Base-by-base conservation (phyloP, 148 eudicot species). In the Fagopyrum esculentum region DNA sequence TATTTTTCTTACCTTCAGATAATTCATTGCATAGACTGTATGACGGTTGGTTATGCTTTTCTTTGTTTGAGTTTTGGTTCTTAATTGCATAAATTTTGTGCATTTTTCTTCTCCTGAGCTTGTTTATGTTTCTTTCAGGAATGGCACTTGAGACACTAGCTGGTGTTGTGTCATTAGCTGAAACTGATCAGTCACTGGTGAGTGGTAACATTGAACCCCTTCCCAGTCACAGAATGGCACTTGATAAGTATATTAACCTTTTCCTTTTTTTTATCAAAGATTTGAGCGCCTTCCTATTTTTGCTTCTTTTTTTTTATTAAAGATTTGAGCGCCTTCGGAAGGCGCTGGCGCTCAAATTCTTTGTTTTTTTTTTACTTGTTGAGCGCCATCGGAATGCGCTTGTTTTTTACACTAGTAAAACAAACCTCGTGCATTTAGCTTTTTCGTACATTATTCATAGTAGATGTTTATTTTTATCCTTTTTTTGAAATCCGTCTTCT, bases 81-180 rank as follows among this genome's bases (percentile, higher is more conserved):
- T 30, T 63, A 13, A 29, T 66, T 40, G 43, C 4, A 6, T 43
- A 66, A n/a, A 35, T 64, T n/a, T 66, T 59, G 12, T n/a, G 54
- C 30, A n/a, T 35, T 46, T 72, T 12, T 45, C 70, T 40, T 74
- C 54, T 50, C 16, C 26, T 30, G 50, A 46, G 40, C 15, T 69
- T 72, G 54, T 12, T 72, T 61, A 71, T 68, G 6, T 74, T 45
- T 76, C 70, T 68, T 66, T 83, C 96, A 94, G 97, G 97, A 74
- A 72, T 90, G 66, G 98, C 98, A 70, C 82, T 94, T 79, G 91
- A 94, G 82, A 80, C 93, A 76, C 89, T 94, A 76, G 96, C 91
- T 72, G 97, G 93, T 76, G 86, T 92, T 77, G 76, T 92, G 75
- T 89, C 93, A 76, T 85, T 94, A 73, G 83, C 98, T 61, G 82